Percentiles rank a stretch among this genome's conserved stretches.
Conservation (phyloP, 2,329 filamentous ascomycete genomes). For the Scleromitrula shiraiana region DNA sequence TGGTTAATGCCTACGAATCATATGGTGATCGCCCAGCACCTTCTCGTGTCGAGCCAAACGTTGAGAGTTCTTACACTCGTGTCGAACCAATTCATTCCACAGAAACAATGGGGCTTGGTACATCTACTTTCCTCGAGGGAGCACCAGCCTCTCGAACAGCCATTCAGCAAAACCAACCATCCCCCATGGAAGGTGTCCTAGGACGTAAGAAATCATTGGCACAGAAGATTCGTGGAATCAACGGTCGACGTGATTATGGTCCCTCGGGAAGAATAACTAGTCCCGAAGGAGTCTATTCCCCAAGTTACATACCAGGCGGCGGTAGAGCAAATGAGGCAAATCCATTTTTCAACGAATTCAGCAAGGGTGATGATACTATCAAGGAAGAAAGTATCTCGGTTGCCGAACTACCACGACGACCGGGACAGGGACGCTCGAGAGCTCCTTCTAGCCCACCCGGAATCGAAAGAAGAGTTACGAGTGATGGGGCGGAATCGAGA, state of each 20-base stretch:
- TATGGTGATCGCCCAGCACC: conserved; percentile 29
- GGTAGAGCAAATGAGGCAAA: conserved; percentile 47
- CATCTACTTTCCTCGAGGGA: conserved; percentile 91
- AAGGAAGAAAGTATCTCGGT: conserved; percentile 50
- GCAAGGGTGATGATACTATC: conserved; percentile 48
- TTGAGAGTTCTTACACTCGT: conserved; percentile 62
- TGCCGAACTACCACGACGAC: conserved; percentile 32
- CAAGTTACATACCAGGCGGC: conserved; percentile 30
- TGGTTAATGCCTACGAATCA: conserved; percentile 35
- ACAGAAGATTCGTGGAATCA: conserved; percentile 81
- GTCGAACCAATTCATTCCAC: conserved; percentile 74
- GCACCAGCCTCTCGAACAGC: conserved; percentile 77
- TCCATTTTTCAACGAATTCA: conserved; percentile 79
- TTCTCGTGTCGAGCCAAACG: conserved; percentile 26
- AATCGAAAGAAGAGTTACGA: conserved; percentile 58
- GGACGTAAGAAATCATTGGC: conserved; percentile 91
- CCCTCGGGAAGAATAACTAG: conserved; percentile 52
- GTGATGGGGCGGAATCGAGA: too few relatives aligned
- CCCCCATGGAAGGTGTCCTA: conserved; percentile 53
- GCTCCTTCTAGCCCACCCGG: conserved; percentile 51
- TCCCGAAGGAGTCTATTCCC: conserved; percentile 41
- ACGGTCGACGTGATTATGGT: conserved; percentile 53
- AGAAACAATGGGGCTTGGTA: conserved; percentile 76
- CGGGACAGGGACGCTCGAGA: conserved; percentile 31
- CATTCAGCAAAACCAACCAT: conserved; percentile 61